phyloP scores from a whole-genome alignment of 805 yeast species.

The Lipomyces yamanashiensis region DNA sequence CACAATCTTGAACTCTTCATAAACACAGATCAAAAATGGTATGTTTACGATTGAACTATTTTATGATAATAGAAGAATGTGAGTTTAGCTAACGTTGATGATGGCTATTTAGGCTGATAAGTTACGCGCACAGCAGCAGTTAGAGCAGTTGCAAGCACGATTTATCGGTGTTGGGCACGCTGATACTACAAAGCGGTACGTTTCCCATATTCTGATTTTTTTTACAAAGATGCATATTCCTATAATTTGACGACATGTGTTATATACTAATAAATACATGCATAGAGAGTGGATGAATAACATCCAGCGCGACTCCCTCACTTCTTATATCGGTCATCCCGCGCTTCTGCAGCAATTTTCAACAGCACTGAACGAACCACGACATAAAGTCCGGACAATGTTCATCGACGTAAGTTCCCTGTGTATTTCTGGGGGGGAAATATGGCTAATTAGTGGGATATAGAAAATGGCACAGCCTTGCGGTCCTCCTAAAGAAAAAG shows the following conservation, averaged over 20 bases:
- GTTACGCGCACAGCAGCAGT: slow-evolving; percentile 39
- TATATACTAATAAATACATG: neutral
- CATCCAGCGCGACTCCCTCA: slow-evolving; percentile 67
- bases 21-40: neutral
- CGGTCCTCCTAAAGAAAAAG: slow-evolving; percentile 38
- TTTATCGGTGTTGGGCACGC: slow-evolving; percentile 77
- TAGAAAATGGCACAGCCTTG: slow-evolving; percentile 43
- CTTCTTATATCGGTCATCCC: slow-evolving; percentile 65
- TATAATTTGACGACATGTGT: neutral
- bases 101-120: slow-evolving; percentile 36
- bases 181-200: slow-evolving; percentile 61
- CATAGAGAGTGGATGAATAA: slow-evolving; percentile 67
- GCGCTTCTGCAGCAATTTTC: slow-evolving; percentile 59
- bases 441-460: neutral
- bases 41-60: neutral
- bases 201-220: neutral
- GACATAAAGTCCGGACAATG: slow-evolving; percentile 33
- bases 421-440: neutral
- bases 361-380: slow-evolving; percentile 56
- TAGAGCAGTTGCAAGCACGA: slow-evolving; percentile 38
- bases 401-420: slow-evolving; percentile 41
- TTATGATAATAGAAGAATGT: too few relatives aligned
- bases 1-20: neutral
- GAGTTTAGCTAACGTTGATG: neutral
- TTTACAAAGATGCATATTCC: neutral